phyloP scores from a whole-genome alignment of 2,329 filamentous ascomycete genomes.

The Tothia fuscella region DNA sequence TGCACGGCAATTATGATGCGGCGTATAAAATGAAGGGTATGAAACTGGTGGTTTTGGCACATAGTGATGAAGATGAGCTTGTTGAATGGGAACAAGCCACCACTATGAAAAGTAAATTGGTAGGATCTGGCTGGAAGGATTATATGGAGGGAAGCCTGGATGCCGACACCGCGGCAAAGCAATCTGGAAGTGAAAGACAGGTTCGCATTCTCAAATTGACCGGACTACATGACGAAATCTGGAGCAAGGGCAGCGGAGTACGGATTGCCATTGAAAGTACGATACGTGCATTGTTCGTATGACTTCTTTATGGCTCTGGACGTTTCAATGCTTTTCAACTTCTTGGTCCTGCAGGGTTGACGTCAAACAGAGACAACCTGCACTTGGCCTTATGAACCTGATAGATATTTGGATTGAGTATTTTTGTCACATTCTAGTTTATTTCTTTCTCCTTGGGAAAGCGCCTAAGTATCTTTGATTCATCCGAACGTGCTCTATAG shows the following conservation, averaged over 20 bases:
- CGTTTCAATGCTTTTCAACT: too few relatives aligned
- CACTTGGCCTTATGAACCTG: too few relatives aligned
- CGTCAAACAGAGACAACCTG: too few relatives aligned
- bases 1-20: constrained; percentile 30
- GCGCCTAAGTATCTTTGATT: too few relatives aligned
- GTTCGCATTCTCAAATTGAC: background rate
- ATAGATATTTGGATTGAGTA: too few relatives aligned
- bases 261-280: background rate
- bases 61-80: constrained; percentile 37
- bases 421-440: too few relatives aligned
- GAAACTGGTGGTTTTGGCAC: constrained; percentile 30
- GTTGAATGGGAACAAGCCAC: constrained; percentile 19
- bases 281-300: background rate
- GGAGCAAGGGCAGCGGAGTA: background rate
- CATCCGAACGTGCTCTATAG: background rate
- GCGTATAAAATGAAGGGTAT: constrained; percentile 28
- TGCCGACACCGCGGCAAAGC: background rate
- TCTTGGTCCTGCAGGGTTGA: too few relatives aligned
- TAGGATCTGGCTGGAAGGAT: background rate
- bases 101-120: background rate
- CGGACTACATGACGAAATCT: background rate
- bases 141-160: background rate
- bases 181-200: background rate
- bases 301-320: too few relatives aligned
- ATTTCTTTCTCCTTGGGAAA: too few relatives aligned